A percentile compares a stretch with the other conserved stretches of the same genome.
Evolutionary conservation across 495 filamentous ascomycete species (phyloP).

Genomic region (Hyaloscypha hepaticicola): DNA sequence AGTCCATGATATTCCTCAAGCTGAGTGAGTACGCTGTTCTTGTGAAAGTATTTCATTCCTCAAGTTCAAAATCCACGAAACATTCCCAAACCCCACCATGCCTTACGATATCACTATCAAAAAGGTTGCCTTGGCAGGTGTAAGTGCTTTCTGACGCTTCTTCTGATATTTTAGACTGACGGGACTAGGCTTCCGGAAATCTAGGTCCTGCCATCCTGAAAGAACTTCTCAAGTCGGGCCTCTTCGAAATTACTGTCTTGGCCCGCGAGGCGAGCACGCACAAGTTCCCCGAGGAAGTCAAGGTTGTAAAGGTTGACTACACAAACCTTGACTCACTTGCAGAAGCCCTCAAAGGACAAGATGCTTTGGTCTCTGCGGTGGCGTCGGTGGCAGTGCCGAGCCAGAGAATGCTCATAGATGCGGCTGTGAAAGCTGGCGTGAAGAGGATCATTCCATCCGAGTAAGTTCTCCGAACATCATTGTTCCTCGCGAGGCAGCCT

Average conservation of each 20-base stretch:
- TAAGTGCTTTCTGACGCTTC: not conserved
- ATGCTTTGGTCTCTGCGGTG: slow-evolving; percentile 57
- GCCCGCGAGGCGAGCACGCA: slow-evolving; percentile 45
- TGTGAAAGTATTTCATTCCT: not conserved
- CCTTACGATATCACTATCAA: slow-evolving; percentile 24
- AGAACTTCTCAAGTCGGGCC: slow-evolving; percentile 48
- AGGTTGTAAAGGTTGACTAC: slow-evolving; percentile 51
- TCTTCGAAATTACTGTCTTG: slow-evolving; percentile 58
- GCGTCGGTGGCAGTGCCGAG: slow-evolving; percentile 35
- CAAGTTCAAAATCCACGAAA: not conserved
- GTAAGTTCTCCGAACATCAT: not conserved
- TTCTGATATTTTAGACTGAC: not conserved
- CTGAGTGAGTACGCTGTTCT: not conserved
- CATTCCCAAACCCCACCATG: slow-evolving; percentile 7
- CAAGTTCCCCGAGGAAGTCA: slow-evolving; percentile 37
- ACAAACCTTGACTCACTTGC: slow-evolving; percentile 46
- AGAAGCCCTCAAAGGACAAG: slow-evolving; percentile 50
- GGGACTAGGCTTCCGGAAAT: slow-evolving; percentile 41
- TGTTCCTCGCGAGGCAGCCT: not conserved
- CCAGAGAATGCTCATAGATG: slow-evolving; percentile 58
- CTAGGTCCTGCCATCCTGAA: slow-evolving; percentile 56
- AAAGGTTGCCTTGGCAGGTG: slow-evolving; percentile 21
- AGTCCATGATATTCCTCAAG: not conserved
- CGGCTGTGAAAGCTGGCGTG: slow-evolving; percentile 56
- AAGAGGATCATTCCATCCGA: slow-evolving; percentile 58